Conservation (phyloP, 2,329 filamentous ascomycete species). For the Fusarium sulawesiense region DNA sequence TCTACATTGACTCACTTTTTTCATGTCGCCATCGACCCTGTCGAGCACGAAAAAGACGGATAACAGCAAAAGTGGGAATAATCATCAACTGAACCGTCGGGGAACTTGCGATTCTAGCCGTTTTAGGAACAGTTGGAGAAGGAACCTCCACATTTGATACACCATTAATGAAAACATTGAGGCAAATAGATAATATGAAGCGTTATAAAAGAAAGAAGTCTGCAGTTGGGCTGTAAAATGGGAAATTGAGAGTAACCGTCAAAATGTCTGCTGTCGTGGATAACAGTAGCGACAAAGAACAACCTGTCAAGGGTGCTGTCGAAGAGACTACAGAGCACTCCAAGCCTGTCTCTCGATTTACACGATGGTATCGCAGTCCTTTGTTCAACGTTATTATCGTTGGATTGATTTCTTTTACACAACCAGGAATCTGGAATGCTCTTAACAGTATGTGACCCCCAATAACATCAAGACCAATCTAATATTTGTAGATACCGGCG, state of each 20-base stretch:
- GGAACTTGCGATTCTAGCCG: constrained; percentile 33
- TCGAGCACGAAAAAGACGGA: constrained; percentile 33
- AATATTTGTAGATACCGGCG: constrained; percentile 55
- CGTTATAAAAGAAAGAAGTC: background rate
- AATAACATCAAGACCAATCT: too few relatives aligned
- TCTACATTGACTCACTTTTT: too few relatives aligned
- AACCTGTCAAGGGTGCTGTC: constrained; percentile 22
- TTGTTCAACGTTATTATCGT: constrained; percentile 65
- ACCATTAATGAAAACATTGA: constrained; percentile 2
- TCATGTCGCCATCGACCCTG: constrained; percentile 40
- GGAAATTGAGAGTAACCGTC: background rate
- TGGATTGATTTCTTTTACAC: constrained; percentile 63
- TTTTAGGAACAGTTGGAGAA: constrained; percentile 14
- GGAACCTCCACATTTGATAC: constrained; percentile 27
- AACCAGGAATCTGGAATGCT: constrained; percentile 65
- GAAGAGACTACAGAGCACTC: constrained; percentile 25
- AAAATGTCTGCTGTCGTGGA: constrained; percentile 32
- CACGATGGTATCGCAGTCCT: constrained; percentile 42
- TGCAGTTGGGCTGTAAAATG: background rate
- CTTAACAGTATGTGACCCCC: constrained; percentile 55
- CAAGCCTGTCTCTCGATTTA: constrained; percentile 40
- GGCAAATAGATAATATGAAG: constrained; percentile 3
- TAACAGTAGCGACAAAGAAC: constrained; percentile 27
- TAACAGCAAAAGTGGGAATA: constrained; percentile 22
- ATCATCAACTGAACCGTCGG: constrained; percentile 20